Conservation (phyloP, 352 stramenopile genomes). For the Phytophthora capsici region DNA sequence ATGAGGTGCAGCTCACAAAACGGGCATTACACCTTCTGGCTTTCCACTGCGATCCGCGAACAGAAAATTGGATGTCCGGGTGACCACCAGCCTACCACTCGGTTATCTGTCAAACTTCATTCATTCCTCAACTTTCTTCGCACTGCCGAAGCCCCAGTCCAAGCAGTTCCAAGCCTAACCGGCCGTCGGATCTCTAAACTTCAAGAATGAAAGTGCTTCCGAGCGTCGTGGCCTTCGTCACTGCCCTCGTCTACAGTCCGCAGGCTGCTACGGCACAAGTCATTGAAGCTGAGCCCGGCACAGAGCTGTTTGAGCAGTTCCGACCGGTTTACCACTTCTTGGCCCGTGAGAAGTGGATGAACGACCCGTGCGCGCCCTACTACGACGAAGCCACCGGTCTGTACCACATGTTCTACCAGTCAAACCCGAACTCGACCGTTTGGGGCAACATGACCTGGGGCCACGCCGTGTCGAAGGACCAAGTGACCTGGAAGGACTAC, state of each 20-base stretch:
- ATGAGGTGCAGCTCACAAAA: slow-evolving; percentile 21
- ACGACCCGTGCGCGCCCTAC: slow-evolving; percentile 82
- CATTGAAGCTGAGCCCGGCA: slow-evolving; percentile 40
- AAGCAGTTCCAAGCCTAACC: slow-evolving; percentile 4
- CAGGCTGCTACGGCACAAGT: slow-evolving; percentile 22
- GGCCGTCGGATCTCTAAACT: background rate
- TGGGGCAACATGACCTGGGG: slow-evolving; percentile 85
- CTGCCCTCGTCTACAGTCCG: slow-evolving; percentile 22
- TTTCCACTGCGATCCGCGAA: slow-evolving; percentile 7
- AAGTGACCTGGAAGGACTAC: slow-evolving; percentile 76
- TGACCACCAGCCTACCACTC: background rate
- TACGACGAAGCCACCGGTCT: slow-evolving; percentile 60
- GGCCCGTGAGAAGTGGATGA: slow-evolving; percentile 82
- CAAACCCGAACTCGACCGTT: slow-evolving; percentile 59
- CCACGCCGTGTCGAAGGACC: slow-evolving; percentile 74
- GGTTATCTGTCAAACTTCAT: slow-evolving; percentile 12
- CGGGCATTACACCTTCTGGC: slow-evolving; percentile 11
- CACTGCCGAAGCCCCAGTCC: slow-evolving; percentile 4
- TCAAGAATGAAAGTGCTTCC: slow-evolving; percentile 33
- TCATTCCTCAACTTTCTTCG: slow-evolving; percentile 19
- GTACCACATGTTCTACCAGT: slow-evolving; percentile 88
- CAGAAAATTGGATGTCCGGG: slow-evolving; percentile 21
- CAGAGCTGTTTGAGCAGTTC: slow-evolving; percentile 61
- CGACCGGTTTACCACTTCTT: slow-evolving; percentile 69
- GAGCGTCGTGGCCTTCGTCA: slow-evolving; percentile 22